phyloP scores from a whole-genome alignment of 2,329 filamentous ascomycete genomes.

The Domatiomyces catenatus region DNA sequence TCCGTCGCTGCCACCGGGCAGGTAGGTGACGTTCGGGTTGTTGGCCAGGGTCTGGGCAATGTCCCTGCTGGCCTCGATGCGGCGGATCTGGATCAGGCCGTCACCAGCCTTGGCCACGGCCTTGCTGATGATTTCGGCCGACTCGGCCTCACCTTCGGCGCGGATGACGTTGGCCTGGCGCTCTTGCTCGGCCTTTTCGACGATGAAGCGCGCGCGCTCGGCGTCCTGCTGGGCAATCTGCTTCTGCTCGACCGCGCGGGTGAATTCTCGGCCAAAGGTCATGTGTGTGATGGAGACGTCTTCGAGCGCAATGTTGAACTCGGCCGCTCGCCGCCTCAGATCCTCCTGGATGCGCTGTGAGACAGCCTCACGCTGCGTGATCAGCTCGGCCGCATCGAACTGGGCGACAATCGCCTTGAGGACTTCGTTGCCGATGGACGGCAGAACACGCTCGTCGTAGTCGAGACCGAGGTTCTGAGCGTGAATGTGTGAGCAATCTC shows the following conservation, averaged over 20 bases:
- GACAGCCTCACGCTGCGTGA: conserved; percentile 96
- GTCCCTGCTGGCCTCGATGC: conserved; percentile 92
- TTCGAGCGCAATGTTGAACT: conserved; percentile 98
- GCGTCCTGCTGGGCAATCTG: conserved; percentile 99
- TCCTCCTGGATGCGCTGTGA: conserved; percentile 86
- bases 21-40: conserved; percentile 92
- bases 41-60: conserved; percentile 77
- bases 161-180: conserved; percentile 96
- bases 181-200: conserved; percentile 98
- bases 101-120: conserved; percentile 87
- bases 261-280: conserved; percentile 99
- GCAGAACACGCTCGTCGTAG: conserved; percentile 96
- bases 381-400: conserved; percentile 96
- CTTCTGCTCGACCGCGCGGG: conserved; percentile 97
- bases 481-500: conserved; percentile 1
- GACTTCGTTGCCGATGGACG: conserved; percentile 98
- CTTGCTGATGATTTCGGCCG: conserved; percentile 85
- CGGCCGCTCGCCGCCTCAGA: conserved; percentile 76
- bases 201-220: conserved; percentile 91
- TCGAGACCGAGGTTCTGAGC: conserved; percentile 82
- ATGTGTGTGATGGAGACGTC: conserved; percentile 99
- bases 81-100: conserved; percentile 85
- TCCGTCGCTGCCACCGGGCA: conserved; percentile 53
- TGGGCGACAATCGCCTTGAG: conserved; percentile 97
- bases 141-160: conserved; percentile 94